Conservation (phyloP, 176 grass and related monocot genomes). For the Tillandsia fasciculata region DNA sequence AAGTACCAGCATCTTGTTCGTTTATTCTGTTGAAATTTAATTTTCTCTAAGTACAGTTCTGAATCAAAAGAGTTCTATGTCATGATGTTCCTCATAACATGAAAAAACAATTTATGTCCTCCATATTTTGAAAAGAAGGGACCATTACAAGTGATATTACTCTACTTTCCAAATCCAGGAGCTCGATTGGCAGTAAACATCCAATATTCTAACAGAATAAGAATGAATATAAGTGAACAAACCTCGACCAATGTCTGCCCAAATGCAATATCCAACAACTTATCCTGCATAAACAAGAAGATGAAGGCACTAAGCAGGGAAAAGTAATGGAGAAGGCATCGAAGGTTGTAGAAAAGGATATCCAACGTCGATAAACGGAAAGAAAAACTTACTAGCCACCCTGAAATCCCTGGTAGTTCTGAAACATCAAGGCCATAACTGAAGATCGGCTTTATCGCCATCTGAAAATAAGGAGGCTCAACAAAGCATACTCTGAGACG, state of each 20-base stretch:
- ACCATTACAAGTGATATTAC: background rate
- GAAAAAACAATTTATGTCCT: background rate
- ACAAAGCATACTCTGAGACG: constrained; percentile 89
- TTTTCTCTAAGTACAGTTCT: too few species aligned
- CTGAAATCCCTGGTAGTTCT: constrained; percentile 86
- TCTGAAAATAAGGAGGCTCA: constrained; percentile 97
- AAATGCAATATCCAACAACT: constrained; percentile 86
- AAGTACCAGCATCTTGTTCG: background rate
- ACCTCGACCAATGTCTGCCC: constrained; percentile 97
- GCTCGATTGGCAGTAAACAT: background rate
- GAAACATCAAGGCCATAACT: constrained; percentile 87
- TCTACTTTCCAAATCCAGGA: too few species aligned
- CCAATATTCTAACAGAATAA: background rate
- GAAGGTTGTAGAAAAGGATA: constrained; percentile 1
- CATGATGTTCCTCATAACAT: background rate
- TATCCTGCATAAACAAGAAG: constrained; percentile 54
- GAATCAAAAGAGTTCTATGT: background rate
- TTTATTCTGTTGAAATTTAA: background rate
- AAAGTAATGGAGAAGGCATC: constrained; percentile 15
- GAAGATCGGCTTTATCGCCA: constrained; percentile 87
- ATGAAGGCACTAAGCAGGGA: constrained; percentile 4
- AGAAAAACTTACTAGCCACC: constrained; percentile 71
- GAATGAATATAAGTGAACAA: constrained; percentile 18
- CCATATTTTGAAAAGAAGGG: background rate
- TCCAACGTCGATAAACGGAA: constrained; percentile 12